Conservation (phyloP, 2,329 filamentous ascomycete species). For the Sclerotinia borealis region DNA sequence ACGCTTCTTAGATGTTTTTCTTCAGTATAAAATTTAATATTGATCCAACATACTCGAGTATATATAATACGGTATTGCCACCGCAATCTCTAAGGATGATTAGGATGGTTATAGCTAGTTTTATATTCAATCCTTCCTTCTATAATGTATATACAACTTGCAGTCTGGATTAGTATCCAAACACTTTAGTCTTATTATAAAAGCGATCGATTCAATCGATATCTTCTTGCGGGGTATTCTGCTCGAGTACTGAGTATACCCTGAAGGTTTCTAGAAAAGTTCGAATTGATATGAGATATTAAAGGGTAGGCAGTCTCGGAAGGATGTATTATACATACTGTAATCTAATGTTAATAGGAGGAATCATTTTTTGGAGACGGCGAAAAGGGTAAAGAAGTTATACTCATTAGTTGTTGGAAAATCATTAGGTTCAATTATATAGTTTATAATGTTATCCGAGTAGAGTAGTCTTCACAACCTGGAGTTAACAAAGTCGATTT, state of each 20-base stretch:
- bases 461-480: no score
- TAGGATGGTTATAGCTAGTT: not conserved
- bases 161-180: not conserved
- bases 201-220: not conserved
- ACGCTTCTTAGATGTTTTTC: slow-evolving; percentile 15
- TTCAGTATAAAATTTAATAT: no score
- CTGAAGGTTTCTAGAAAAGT: not conserved
- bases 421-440: slow-evolving; percentile 12
- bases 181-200: not conserved
- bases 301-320: not conserved
- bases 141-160: not conserved
- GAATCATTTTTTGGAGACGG: slow-evolving; percentile 13
- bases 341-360: not conserved
- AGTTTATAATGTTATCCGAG: slow-evolving; percentile 13
- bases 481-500: no score
- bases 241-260: no score
- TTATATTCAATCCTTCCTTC: not conserved
- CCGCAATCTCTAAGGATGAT: not conserved
- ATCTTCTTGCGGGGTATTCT: not conserved
- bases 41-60: slow-evolving; percentile 3
- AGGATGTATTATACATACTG: not conserved
- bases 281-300: not conserved
- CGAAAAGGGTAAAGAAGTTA: slow-evolving; percentile 12
- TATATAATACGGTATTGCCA: no score
- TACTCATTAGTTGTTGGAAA: slow-evolving; percentile 14